Evolutionary conservation across 2,329 filamentous ascomycete genomes (phyloP).

Genomic region (Aureobasidium sp.): DNA sequence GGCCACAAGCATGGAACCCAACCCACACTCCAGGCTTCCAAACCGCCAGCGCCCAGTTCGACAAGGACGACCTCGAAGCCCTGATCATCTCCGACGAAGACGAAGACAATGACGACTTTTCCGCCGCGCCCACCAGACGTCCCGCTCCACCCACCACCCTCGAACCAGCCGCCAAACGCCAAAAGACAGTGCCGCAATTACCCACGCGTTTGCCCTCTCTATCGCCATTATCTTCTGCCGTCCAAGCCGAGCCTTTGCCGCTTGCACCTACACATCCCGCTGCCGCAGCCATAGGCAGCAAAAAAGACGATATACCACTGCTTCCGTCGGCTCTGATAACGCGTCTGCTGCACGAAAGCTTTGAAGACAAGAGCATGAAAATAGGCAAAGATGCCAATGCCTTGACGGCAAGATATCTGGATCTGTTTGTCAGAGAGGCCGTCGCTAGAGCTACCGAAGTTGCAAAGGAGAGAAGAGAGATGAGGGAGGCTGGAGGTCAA

Average conservation of each 20-base stretch:
- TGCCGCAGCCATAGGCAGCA: not conserved
- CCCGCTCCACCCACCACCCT: not conserved
- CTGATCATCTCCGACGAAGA: conserved; percentile 6
- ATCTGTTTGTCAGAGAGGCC: conserved; percentile 84
- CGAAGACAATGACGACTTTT: not conserved
- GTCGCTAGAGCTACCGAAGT: conserved; percentile 71
- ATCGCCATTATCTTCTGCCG: not conserved
- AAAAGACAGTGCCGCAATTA: not conserved
- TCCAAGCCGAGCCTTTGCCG: not conserved
- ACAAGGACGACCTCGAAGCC: conserved; percentile 3
- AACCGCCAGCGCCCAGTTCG: not conserved
- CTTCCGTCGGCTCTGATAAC: conserved; percentile 72
- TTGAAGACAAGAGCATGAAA: conserved; percentile 61
- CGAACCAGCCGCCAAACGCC: conserved; percentile 2
- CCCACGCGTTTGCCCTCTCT: not conserved
- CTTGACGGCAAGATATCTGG: conserved; percentile 76
- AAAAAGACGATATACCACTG: conserved; percentile 27
- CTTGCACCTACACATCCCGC: not conserved
- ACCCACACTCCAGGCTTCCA: not conserved
- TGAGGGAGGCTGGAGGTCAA: conserved; percentile 25
- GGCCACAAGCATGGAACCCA: not conserved
- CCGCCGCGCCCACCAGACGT: not conserved
- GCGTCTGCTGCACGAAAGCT: conserved; percentile 71
- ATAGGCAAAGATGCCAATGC: conserved; percentile 71
- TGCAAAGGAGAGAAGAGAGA: conserved; percentile 42